phyloP scores from a whole-genome alignment of 805 yeast genomes.

The Candida easanensis region DNA sequence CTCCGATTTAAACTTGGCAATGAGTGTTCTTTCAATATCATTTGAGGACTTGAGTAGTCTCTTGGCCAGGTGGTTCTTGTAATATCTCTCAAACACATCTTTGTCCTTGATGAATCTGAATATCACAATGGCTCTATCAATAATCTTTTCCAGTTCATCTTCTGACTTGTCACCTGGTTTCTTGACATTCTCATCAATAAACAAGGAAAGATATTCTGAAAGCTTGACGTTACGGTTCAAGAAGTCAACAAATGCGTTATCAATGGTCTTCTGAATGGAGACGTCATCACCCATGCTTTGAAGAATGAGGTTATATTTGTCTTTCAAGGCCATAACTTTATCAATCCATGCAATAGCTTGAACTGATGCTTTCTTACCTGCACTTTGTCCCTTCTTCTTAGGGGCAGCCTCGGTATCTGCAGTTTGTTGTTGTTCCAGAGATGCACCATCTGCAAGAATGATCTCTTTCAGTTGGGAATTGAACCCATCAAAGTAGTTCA shows the following conservation, averaged over 20 bases:
- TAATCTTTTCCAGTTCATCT: conserved; percentile 41
- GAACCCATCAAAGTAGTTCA: conserved; percentile 53
- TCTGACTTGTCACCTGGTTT: conserved; percentile 46
- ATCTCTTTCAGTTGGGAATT: conserved; percentile 44
- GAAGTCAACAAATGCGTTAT: conserved; percentile 58
- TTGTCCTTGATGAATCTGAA: conserved; percentile 74
- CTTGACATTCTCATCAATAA: conserved; percentile 55
- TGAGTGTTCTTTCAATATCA: conserved; percentile 68
- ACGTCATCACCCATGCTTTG: conserved; percentile 44
- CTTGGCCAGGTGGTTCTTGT: conserved; percentile 83
- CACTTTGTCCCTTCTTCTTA: conserved; percentile 11
- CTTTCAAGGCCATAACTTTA: conserved; percentile 48
- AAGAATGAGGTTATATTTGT: conserved; percentile 48
- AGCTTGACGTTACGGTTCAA: conserved; percentile 48
- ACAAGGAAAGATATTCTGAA: conserved; percentile 56
- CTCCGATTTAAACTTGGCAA: conserved; percentile 67
- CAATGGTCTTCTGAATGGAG: conserved; percentile 50
- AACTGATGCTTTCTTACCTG: conserved; percentile 34
- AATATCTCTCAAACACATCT: conserved; percentile 80
- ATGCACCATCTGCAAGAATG: conserved; percentile 45
- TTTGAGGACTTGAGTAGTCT: conserved; percentile 54
- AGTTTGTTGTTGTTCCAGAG: conserved; percentile 15
- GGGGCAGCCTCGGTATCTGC: background rate
- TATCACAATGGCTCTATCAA: conserved; percentile 56
- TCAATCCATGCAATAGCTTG: conserved; percentile 69